These are phyloP conservation scores for Septoria linicola DNA, from an alignment of 2,329 filamentous ascomycete species.

Conservation along the genomic window DNA sequence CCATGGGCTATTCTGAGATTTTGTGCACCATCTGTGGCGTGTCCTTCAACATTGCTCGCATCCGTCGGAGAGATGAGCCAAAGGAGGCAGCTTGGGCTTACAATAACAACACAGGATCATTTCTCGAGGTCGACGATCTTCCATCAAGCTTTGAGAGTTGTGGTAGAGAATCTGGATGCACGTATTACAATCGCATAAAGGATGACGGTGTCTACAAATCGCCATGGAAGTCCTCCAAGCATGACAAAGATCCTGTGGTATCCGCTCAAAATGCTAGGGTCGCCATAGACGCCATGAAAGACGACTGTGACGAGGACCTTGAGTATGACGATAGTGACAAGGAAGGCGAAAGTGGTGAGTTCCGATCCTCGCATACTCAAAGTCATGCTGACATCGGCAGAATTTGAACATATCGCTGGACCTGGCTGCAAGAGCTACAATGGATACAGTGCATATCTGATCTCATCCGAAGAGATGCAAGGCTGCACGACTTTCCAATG, in stretches of 20 bases:
- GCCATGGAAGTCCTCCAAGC: background rate
- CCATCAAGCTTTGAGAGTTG: background rate
- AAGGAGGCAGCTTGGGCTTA: conserved; percentile 11
- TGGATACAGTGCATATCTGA: conserved; percentile 19
- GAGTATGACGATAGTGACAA: background rate
- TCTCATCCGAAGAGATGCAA: conserved; percentile 21
- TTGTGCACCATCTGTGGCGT: conserved; percentile 20
- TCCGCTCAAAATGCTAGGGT: too few species aligned
- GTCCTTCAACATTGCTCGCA: conserved; percentile 17
- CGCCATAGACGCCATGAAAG: background rate
- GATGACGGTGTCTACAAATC: background rate
- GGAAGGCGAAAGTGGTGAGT: background rate
- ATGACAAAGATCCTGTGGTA: too few species aligned
- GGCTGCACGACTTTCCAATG: conserved; percentile 16
- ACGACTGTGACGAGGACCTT: background rate
- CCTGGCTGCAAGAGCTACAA: conserved; percentile 2
- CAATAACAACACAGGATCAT: background rate
- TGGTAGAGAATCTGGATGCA: conserved; percentile 6
- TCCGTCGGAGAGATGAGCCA: conserved; percentile 7
- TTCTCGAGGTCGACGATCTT: background rate
- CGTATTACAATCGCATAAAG: background rate
- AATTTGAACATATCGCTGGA: conserved; percentile 22
- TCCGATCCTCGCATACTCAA: background rate
- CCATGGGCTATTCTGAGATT: too few species aligned
- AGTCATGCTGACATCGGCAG: background rate